Evolutionary conservation across 768 basidiomycete species (phyloP).

Genomic region (Russula brevipes): DNA sequence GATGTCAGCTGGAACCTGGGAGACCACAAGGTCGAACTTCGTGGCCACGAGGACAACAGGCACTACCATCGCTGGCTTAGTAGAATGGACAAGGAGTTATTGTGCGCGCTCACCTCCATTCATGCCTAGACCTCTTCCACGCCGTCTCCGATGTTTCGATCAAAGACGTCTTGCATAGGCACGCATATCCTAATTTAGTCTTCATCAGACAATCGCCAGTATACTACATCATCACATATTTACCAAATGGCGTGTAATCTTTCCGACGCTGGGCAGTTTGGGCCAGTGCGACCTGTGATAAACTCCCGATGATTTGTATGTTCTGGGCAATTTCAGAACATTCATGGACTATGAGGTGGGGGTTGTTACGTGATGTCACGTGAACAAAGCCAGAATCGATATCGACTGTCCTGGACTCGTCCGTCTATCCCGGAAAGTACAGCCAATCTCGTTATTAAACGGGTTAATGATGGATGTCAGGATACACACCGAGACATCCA

Average conservation of each 20-base stretch:
- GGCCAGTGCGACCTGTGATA: neutral
- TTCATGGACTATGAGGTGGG: neutral
- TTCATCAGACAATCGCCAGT: neutral
- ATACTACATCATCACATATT: neutral
- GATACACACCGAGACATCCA: neutral
- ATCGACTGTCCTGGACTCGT: neutral
- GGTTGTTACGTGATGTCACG: neutral
- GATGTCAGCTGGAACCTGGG: neutral
- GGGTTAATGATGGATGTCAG: neutral
- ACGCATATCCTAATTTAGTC: slow-evolving; percentile 12
- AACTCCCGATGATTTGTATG: neutral
- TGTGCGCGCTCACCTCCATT: neutral
- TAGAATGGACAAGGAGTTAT: too few species aligned
- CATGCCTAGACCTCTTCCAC: neutral
- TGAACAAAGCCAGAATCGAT: too few species aligned
- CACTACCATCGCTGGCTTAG: neutral
- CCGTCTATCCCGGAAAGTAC: neutral
- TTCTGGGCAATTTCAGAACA: neutral
- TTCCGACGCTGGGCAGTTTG: neutral
- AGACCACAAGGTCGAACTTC: neutral
- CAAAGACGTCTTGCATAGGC: neutral
- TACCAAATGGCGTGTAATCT: slow-evolving; percentile 19
- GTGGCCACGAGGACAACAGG: slow-evolving; percentile 2
- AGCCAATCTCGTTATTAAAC: neutral
- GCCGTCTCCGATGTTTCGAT: neutral